Conservation (phyloP, 2,329 filamentous ascomycete species). For the Ophiocordyceps camponoti-leonardi region DNA sequence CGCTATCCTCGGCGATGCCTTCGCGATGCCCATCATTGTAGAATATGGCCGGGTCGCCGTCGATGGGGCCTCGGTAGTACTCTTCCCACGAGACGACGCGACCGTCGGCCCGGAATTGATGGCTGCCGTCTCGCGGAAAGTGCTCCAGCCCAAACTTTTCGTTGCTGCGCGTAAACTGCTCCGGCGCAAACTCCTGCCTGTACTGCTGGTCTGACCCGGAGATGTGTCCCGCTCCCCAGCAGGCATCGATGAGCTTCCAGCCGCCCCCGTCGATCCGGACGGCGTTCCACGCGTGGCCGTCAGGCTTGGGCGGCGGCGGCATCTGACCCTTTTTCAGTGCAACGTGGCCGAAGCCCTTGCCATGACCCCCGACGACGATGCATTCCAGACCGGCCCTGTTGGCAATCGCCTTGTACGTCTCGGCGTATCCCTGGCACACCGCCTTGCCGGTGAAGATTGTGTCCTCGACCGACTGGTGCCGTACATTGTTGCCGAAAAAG, state of each 20-base stretch:
- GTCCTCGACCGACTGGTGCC: conserved; percentile 49
- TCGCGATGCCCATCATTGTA: conserved; percentile 28
- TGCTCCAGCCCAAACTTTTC: conserved; percentile 69
- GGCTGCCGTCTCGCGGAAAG: conserved; percentile 49
- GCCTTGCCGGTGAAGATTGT: conserved; percentile 64
- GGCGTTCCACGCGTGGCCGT: conserved; percentile 81
- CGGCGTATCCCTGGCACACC: conserved; percentile 85
- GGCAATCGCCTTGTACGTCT: conserved; percentile 64
- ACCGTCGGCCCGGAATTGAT: conserved; percentile 65
- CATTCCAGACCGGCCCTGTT: conserved; percentile 64
- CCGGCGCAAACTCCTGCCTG: conserved; percentile 48
- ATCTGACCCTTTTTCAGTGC: conserved; percentile 45
- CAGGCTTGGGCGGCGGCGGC: conserved; percentile 43
- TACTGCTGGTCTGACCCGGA: conserved; percentile 36
- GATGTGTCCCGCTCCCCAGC: conserved; percentile 78
- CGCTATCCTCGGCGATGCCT: conserved; percentile 36
- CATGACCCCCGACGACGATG: conserved; percentile 58
- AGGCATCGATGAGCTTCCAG: conserved; percentile 85
- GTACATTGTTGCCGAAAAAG: conserved; percentile 59
- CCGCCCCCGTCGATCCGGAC: conserved; percentile 70
- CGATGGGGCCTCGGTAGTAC: conserved; percentile 49
- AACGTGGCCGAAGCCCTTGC: conserved; percentile 68
- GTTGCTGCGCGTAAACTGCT: conserved; percentile 45
- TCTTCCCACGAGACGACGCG: conserved; percentile 58
- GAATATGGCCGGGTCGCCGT: conserved; percentile 28